Conservation (phyloP, 2,329 filamentous ascomycete species). For the Fusarium pseudoanthophilum region DNA sequence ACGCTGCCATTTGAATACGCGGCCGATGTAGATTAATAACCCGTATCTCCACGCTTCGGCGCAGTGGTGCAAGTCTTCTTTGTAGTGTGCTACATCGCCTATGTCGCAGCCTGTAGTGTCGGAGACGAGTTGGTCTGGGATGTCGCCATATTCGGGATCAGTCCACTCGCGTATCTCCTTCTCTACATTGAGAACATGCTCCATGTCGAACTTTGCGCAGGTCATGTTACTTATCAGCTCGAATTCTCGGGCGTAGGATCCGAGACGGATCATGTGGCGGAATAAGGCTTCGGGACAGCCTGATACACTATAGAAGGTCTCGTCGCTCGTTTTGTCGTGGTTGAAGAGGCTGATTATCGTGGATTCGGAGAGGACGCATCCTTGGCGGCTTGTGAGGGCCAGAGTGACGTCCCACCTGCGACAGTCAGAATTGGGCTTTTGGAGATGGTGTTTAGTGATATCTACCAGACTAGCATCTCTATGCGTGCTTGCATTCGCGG, state of each 20-base stretch:
- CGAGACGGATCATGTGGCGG: not conserved
- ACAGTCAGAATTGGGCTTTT: rapidly evolving
- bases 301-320: not conserved
- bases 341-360: not conserved
- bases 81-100: not conserved
- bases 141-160: not conserved
- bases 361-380: not conserved
- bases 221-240: not conserved
- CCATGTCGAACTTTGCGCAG: not conserved
- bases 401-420: not conserved
- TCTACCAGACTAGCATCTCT: not conserved
- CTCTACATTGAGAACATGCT: not conserved
- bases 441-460: rapidly evolving
- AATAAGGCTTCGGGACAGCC: not conserved
- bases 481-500: not conserved
- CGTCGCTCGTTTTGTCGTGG: not conserved
- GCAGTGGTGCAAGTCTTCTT: not conserved
- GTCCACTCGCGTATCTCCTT: not conserved
- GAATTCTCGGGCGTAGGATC: not conserved
- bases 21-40: not conserved
- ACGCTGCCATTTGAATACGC: not conserved
- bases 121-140: not conserved
- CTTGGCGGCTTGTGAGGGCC: not conserved
- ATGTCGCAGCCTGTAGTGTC: not conserved
- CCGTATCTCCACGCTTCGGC: not conserved